Percentiles rank a stretch among this genome's conserved stretches.
These are phyloP conservation scores for Arabis alpina DNA, from an alignment of 345 rosid genomes.

Conservation along the genomic window DNA sequence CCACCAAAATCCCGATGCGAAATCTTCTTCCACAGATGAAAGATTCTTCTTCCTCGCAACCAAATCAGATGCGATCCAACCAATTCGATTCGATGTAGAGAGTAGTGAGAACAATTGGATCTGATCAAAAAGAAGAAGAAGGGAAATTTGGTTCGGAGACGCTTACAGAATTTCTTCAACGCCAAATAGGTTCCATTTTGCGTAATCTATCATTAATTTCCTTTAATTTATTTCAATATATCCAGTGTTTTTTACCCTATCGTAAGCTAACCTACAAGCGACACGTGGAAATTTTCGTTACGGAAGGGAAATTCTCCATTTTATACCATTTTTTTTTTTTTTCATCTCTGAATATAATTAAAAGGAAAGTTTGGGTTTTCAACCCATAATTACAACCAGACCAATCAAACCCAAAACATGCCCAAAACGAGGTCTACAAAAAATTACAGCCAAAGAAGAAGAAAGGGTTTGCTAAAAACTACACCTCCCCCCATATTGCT, in stretches of 20 bases:
- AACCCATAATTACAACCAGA: too few species aligned
- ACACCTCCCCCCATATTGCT: too few species aligned
- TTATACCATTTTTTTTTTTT: too few species aligned
- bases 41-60: not conserved
- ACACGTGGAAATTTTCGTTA: not conserved
- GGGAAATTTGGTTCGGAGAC: slow-evolving; percentile 46
- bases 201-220: slow-evolving; percentile 37
- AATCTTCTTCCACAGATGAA: slow-evolving; percentile 6
- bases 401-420: too few species aligned
- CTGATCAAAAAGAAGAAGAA: slow-evolving; percentile 29
- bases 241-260: slow-evolving; percentile 18
- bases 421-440: too few species aligned
- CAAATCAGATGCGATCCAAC: slow-evolving; percentile 23
- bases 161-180: slow-evolving; percentile 49
- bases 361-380: too few species aligned
- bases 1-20: slow-evolving; percentile 15
- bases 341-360: too few species aligned
- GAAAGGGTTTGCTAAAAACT: too few species aligned
- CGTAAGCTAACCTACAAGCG: not conserved
- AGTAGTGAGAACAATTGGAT: slow-evolving; percentile 17
- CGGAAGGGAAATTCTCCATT: too few species aligned
- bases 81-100: not conserved
- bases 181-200: slow-evolving; percentile 36
- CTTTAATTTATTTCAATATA: not conserved
- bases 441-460: too few species aligned